phyloP scores from a whole-genome alignment of 129 eudicot genomes.

The Arctium minus region DNA sequence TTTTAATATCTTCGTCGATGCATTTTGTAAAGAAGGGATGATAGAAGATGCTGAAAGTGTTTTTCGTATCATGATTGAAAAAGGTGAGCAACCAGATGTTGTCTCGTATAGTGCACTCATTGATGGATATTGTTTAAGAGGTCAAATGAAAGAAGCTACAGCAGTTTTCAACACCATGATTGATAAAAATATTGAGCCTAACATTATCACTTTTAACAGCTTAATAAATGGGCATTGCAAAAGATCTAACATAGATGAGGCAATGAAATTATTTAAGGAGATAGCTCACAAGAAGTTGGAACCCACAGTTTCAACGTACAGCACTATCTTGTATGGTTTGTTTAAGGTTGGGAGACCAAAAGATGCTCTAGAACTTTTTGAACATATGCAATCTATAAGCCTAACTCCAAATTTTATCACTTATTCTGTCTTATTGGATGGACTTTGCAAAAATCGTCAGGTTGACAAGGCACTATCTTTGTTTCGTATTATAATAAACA shows the following conservation, averaged over 20 bases:
- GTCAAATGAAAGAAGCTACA: slow-evolving; percentile 38
- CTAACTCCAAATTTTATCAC: slow-evolving; percentile 21
- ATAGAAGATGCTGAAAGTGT: slow-evolving; percentile 27
- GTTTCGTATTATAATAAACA: slow-evolving; percentile 27
- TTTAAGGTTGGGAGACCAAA: slow-evolving; percentile 20
- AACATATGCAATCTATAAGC: slow-evolving; percentile 23
- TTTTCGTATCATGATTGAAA: slow-evolving; percentile 12
- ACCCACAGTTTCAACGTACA: slow-evolving; percentile 27
- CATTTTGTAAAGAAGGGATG: slow-evolving; percentile 41
- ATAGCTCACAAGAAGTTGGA: slow-evolving; percentile 22
- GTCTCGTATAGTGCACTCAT: slow-evolving; percentile 33
- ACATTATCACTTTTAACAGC: slow-evolving; percentile 16
- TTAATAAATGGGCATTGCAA: slow-evolving; percentile 38
- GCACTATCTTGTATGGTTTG: slow-evolving; percentile 28
- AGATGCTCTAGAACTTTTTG: slow-evolving; percentile 25
- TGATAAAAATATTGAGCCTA: slow-evolving; percentile 11
- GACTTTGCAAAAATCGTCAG: slow-evolving; percentile 33
- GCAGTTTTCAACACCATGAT: slow-evolving; percentile 23
- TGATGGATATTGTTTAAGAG: slow-evolving; percentile 41
- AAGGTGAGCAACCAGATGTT: slow-evolving; percentile 26
- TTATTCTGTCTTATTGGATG: slow-evolving; percentile 35
- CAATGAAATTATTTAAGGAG: slow-evolving; percentile 19
- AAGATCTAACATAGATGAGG: slow-evolving; percentile 19
- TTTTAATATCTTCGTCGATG: slow-evolving; percentile 30
- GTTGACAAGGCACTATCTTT: slow-evolving; percentile 35